Evolutionary conservation across 495 filamentous ascomycete species (phyloP).

Genomic region (Penicillium odoratum): DNA sequence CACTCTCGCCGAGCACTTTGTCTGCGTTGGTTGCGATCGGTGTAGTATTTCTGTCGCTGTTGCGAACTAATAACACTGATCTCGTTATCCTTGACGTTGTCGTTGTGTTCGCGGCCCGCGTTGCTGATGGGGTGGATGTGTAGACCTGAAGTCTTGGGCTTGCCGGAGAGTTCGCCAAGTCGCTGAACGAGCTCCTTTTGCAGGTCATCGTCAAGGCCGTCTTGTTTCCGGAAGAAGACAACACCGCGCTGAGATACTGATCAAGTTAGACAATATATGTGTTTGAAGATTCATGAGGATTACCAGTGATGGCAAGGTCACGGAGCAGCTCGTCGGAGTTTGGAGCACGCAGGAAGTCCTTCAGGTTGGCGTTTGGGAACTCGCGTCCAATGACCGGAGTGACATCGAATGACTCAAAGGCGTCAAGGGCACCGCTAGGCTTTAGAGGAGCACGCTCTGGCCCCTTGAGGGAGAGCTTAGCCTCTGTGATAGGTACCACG

Average conservation of each 20-base stretch:
- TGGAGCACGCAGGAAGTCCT: constrained; percentile 57
- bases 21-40: constrained; percentile 25
- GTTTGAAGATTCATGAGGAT: background rate
- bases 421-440: constrained; percentile 53
- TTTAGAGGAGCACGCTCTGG: constrained; percentile 42
- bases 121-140: constrained; percentile 76
- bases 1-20: constrained; percentile 42
- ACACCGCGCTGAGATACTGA: constrained; percentile 78
- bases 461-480: constrained; percentile 16
- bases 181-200: constrained; percentile 68
- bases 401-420: constrained; percentile 60
- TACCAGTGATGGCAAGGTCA: constrained; percentile 67
- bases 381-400: constrained; percentile 71
- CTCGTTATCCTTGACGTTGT: constrained; percentile 62
- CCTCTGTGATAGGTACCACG: constrained; percentile 21
- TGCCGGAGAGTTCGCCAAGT: constrained; percentile 63
- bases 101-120: constrained; percentile 55
- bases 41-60: constrained; percentile 58
- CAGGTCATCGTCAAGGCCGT: constrained; percentile 60
- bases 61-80: constrained; percentile 71
- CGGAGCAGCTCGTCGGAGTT: constrained; percentile 67
- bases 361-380: constrained; percentile 58
- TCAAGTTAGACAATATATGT: background rate
- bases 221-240: constrained; percentile 78
- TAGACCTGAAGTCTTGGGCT: constrained; percentile 62